Percentiles rank a stretch among this genome's conserved stretches.
Conservation (phyloP, 192 early-diverging fungal genomes). For the Pecoramyces ruminantium region DNA sequence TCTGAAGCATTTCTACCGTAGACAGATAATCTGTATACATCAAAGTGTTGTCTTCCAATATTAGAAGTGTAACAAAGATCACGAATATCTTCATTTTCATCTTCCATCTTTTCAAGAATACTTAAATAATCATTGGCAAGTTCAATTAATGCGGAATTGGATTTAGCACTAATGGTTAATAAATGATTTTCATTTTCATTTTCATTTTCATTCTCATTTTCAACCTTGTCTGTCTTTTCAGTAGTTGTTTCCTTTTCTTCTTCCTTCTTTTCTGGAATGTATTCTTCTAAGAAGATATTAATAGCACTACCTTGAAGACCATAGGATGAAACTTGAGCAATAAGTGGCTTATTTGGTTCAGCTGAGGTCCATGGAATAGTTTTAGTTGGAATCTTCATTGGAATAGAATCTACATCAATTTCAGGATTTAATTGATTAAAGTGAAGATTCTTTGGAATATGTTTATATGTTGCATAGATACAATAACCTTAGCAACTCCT, state of each 20-base stretch:
- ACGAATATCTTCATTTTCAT: not conserved
- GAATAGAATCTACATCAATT: constrained; percentile 5
- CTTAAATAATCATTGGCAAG: not conserved
- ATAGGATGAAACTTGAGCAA: constrained; percentile 8
- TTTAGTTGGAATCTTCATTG: constrained; percentile 10
- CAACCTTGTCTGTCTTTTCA: not conserved
- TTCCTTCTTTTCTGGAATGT: not conserved
- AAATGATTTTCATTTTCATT: not conserved
- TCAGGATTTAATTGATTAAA: constrained; percentile 9
- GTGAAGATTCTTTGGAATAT: constrained; percentile 7
- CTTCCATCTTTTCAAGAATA: not conserved
- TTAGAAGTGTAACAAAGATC: not conserved
- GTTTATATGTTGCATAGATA: constrained; percentile 7
- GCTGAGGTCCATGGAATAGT: not conserved
- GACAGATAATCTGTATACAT: not conserved
- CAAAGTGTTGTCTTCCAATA: not conserved
- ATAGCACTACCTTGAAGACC: constrained; percentile 11
- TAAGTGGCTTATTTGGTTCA: constrained; percentile 2
- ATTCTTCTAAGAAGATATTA: constrained; percentile 9
- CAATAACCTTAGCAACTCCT: constrained; percentile 6
- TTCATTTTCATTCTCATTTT: not conserved
- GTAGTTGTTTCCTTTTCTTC: not conserved
- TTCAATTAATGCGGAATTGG: not conserved
- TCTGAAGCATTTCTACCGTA: not conserved
- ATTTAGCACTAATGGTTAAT: not conserved